Evolutionary conservation across 108 stramenopile species (phyloP).

Genomic region (Cyclotella kingstonii): DNA sequence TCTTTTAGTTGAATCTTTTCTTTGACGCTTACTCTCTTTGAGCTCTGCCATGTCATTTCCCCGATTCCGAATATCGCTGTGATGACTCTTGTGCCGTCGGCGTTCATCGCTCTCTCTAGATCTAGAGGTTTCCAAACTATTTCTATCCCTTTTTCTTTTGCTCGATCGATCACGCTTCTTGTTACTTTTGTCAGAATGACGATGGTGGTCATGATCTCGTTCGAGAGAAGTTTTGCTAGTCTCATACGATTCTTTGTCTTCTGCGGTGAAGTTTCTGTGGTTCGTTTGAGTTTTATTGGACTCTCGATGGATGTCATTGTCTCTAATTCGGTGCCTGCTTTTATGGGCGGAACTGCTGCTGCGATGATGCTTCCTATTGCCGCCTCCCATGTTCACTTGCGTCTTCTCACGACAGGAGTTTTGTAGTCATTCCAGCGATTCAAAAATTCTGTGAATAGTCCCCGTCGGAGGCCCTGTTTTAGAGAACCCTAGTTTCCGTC

Average conservation of each 20-base stretch:
- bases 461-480: no score
- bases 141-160: slow-evolving; percentile 2
- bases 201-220: slow-evolving; percentile 5
- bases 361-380: slow-evolving; percentile 2
- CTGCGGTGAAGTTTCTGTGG: slow-evolving; percentile 22
- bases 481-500: no score
- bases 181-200: slow-evolving; percentile 15
- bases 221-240: slow-evolving; percentile 39
- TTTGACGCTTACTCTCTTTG: no score
- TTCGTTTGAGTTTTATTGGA: no score
- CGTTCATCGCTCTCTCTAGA: neutral
- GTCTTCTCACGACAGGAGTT: neutral
- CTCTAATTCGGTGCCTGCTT: slow-evolving; percentile 5
- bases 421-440: neutral
- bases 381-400: neutral
- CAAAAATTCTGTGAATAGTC: no score
- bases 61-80: no score
- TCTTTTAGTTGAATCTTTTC: neutral
- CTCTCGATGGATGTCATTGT: no score
- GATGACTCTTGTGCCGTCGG: neutral
- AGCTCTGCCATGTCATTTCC: no score
- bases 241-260: slow-evolving; percentile 38
- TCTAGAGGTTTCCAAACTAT: no score
- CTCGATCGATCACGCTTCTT: slow-evolving; percentile 2
- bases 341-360: neutral